These are phyloP conservation scores for Elaeis oleifera DNA, from an alignment of 202 grass and related monocot genomes.

Conservation along the genomic window DNA sequence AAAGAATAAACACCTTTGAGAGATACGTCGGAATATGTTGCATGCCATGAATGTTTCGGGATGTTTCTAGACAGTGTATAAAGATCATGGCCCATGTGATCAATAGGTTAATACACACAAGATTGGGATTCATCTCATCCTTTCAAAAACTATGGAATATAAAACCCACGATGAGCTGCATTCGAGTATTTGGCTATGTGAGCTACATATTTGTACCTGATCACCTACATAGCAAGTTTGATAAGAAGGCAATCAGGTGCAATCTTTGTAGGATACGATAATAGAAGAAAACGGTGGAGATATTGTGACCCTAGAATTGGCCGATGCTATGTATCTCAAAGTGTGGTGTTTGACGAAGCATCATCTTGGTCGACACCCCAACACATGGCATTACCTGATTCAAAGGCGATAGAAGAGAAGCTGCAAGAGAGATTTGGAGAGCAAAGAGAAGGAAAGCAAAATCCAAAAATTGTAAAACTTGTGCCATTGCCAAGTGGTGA, in stretches of 20 bases:
- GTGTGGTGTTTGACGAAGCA: conserved; percentile 16
- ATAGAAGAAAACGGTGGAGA: conserved; percentile 9
- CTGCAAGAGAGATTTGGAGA: background rate
- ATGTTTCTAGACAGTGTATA: conserved; percentile 20
- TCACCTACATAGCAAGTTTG: background rate
- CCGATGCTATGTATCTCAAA: conserved; percentile 1
- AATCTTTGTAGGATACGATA: background rate
- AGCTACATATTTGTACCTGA: conserved; percentile 18
- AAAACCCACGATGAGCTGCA: background rate
- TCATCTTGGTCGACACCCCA: conserved; percentile 7
- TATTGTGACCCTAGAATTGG: conserved; percentile 14
- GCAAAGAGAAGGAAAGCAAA: background rate
- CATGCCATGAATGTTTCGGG: background rate
- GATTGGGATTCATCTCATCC: background rate
- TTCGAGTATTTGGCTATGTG: conserved; percentile 1
- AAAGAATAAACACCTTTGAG: background rate
- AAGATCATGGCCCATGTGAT: conserved; percentile 9
- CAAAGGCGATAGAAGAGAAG: background rate
- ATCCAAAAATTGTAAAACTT: background rate
- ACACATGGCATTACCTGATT: background rate
- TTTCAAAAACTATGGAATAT: conserved; percentile 1
- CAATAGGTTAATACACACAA: background rate
- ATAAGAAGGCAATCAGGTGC: too few relatives aligned
- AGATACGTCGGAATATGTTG: too few relatives aligned
- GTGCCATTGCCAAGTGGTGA: background rate